Percentiles rank a stretch among this genome's conserved stretches.
phyloP scores from a whole-genome alignment of 441 rosid species.

The Erysimum cheiri region DNA sequence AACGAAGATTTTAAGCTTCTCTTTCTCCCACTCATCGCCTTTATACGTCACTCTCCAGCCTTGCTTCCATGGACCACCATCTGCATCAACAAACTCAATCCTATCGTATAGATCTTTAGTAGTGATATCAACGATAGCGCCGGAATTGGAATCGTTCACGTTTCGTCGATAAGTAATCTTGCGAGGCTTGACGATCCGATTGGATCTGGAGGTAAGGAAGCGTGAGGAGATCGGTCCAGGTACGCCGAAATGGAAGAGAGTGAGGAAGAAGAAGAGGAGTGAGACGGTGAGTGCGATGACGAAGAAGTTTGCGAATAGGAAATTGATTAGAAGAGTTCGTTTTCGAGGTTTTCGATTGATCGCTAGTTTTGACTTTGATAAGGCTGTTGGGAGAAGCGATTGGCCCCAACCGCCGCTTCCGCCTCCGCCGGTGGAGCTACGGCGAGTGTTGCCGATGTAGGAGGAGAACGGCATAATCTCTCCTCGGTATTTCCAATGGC shows the following conservation, averaged over 20 bases:
- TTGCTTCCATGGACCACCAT: constrained; percentile 98
- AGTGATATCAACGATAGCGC: constrained; percentile 73
- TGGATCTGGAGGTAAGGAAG: constrained; percentile 52
- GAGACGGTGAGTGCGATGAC: constrained; percentile 69
- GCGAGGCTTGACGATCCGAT: constrained; percentile 46
- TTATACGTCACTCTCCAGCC: constrained; percentile 87
- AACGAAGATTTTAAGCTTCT: constrained; percentile 85
- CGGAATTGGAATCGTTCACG: constrained; percentile 37
- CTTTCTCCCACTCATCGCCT: constrained; percentile 87
- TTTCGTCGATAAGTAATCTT: constrained; percentile 49
- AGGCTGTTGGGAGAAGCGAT: constrained; percentile 62
- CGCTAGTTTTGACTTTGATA: constrained; percentile 64
- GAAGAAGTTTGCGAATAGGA: constrained; percentile 76
- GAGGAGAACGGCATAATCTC: constrained; percentile 74
- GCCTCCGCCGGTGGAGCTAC: constrained; percentile 54
- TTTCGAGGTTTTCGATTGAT: constrained; percentile 63
- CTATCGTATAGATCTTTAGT: constrained; percentile 87
- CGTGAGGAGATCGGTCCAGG: constrained; percentile 72
- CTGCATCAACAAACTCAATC: constrained; percentile 81
- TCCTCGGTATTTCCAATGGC: constrained; percentile 23
- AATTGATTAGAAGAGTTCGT: constrained; percentile 67
- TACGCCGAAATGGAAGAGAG: constrained; percentile 75
- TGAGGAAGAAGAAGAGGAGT: constrained; percentile 71
- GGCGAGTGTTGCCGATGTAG: constrained; percentile 70
- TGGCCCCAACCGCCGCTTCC: constrained; percentile 53